Base-by-base conservation (phyloP, 257 asterid genomes). In the Solanum arcanum region DNA sequence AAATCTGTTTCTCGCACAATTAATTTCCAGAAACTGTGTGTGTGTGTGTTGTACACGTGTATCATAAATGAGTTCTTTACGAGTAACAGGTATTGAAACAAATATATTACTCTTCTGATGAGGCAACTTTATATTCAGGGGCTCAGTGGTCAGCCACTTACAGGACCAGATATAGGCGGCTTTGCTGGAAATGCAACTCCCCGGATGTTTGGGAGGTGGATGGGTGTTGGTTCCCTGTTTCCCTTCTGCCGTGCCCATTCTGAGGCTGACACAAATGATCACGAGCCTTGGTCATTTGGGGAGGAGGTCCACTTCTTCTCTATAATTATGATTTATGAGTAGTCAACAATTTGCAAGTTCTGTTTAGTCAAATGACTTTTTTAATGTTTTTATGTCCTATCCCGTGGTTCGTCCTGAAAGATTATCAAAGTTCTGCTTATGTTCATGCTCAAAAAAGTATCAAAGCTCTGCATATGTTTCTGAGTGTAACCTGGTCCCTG, bases 231-330 rank as follows among this genome's bases (percentile, higher is more conserved):
- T 41, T 85, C 99, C 83, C 83, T 97, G 96, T 96, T 97, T 91
- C 99, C 99, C 62, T 97, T 97, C 88, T 96, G 96, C 86, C 99
- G 99, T 86, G 99, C 97, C 15, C 99, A 97, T 91, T 97, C 99
- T 84, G 99, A 96, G 89, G 88, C 88, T 7, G 97, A 89, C 87
- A 96, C 98, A 16, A 59, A 82, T 44, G 96, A 96, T 91, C 99
- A 97, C 12, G 99, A 97, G 88, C 99, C 99, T 80, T 97, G 99
- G 99, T 97, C 99, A 52, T 97, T 97, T 59, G 99, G 99, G 94
- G 94, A 90, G 90, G 99, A 97, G 99, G 99, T 97, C 84, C 66
- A 93, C 86, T 73, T 69, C 88, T 86, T 74, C 80, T 87, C 69
- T 86, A 27, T 49, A 7, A 59, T 56, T 20, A 31, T 37, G 84